These are phyloP conservation scores for Sporothrix brunneoviolacea DNA, from an alignment of 2,329 filamentous ascomycete genomes.

Conservation along the genomic window DNA sequence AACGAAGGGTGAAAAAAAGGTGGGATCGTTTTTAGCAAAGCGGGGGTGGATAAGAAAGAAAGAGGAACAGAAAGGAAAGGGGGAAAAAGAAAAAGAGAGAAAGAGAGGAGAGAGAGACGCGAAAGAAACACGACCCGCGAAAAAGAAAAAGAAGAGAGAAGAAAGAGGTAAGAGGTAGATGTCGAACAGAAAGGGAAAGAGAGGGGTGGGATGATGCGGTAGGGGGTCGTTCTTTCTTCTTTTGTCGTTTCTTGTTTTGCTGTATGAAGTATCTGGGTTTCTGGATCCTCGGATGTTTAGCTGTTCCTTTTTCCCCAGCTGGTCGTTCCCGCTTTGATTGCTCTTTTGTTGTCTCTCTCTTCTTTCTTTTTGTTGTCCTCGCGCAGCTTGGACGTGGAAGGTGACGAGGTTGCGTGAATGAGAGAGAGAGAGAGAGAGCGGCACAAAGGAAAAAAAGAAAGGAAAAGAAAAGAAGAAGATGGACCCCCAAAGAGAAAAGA, in stretches of 20 bases:
- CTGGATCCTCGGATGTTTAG: no score
- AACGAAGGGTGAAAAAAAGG: not conserved
- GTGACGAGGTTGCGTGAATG: no score
- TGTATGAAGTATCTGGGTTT: no score
- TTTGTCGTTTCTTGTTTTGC: not conserved
- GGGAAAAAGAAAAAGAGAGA: conserved; percentile 3
- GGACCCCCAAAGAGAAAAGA: not conserved
- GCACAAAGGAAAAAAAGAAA: not conserved
- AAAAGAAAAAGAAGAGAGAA: not conserved
- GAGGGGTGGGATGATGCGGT: not conserved
- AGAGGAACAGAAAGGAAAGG: not conserved
- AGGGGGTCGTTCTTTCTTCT: conserved; percentile 7
- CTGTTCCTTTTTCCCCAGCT: not conserved
- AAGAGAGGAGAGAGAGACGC: not conserved
- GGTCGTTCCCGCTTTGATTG: not conserved
- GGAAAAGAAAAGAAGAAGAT: not conserved
- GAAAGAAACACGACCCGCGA: conserved; percentile 1
- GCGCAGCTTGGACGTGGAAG: no score
- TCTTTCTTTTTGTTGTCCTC: not conserved
- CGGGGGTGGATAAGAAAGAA: conserved; percentile 2
- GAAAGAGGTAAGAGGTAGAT: not conserved
- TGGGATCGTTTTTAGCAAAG: conserved; percentile 5
- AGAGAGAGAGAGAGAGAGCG: no score
- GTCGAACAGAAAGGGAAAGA: not conserved
- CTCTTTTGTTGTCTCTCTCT: not conserved